Evolutionary conservation across 768 basidiomycete species (phyloP).

Genomic region (Glaciozyma antarctica): DNA sequence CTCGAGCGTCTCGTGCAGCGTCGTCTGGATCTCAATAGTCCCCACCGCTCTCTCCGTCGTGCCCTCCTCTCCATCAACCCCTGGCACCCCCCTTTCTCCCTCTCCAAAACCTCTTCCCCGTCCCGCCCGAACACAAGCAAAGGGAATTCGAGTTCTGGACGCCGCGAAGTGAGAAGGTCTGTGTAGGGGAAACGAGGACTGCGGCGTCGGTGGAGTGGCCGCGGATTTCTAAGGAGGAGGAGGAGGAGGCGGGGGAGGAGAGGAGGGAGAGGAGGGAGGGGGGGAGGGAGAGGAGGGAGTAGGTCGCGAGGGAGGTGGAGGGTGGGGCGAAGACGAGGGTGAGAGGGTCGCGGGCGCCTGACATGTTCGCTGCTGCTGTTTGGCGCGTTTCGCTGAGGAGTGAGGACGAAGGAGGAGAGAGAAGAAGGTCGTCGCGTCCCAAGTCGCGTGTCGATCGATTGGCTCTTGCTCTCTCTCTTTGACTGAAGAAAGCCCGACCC

Average conservation of each 20-base stretch:
- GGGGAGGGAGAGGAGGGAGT: constrained; percentile 59
- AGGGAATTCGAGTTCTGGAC: constrained; percentile 83
- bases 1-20: constrained; percentile 75
- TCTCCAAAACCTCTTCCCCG: neutral
- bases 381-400: too few relatives aligned
- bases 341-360: neutral
- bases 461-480: too few relatives aligned
- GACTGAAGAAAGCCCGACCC: too few relatives aligned
- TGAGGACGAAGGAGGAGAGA: too few relatives aligned
- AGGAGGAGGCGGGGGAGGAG: constrained; percentile 12
- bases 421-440: too few relatives aligned
- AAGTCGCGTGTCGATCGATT: too few relatives aligned
- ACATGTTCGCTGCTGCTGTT: too few relatives aligned
- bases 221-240: constrained; percentile 61
- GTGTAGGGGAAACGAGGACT: constrained; percentile 70
- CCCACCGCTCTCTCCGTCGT: constrained; percentile 33
- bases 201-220: constrained; percentile 75
- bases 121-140: constrained; percentile 14
- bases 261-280: constrained; percentile 49
- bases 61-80: constrained; percentile 15
- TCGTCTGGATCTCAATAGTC: constrained; percentile 64
- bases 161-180: constrained; percentile 73
- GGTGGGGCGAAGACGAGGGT: constrained; percentile 1
- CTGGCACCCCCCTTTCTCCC: constrained; percentile 2
- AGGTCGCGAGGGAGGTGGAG: constrained; percentile 14